These are phyloP conservation scores for Pythium volutum DNA, from an alignment of 352 stramenopile genomes.

Conservation along the genomic window DNA sequence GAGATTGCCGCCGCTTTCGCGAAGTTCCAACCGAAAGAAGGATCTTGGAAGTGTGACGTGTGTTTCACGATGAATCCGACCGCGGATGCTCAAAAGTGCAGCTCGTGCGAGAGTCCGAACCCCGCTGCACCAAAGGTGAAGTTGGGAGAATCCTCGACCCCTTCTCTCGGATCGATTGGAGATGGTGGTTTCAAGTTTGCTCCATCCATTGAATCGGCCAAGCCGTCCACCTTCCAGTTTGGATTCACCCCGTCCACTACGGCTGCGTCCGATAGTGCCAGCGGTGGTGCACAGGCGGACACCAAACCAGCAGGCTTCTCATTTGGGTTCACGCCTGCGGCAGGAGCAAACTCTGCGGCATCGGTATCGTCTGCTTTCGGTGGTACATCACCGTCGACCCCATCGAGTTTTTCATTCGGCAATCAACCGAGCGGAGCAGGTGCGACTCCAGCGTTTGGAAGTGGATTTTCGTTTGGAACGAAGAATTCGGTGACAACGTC, in stretches of 20 bases:
- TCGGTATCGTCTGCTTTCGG: conserved; percentile 7
- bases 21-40: conserved; percentile 49
- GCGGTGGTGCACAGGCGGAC: neutral
- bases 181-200: conserved; percentile 40
- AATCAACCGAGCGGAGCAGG: neutral
- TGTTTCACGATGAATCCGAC: conserved; percentile 49
- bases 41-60: conserved; percentile 53
- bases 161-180: conserved; percentile 35
- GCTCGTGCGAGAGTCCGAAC: conserved; percentile 46
- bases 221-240: conserved; percentile 16
- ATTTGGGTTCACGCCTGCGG: conserved; percentile 9
- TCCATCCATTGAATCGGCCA: conserved; percentile 2
- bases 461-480: conserved; percentile 12
- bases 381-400: neutral
- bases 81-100: conserved; percentile 37
- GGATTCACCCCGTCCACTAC: conserved; percentile 2
- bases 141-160: conserved; percentile 8
- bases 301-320: conserved; percentile 11
- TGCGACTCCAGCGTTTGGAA: neutral
- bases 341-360: conserved; percentile 1
- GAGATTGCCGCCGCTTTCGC: conserved; percentile 47
- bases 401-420: conserved; percentile 43
- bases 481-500: neutral
- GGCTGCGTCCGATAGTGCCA: neutral
- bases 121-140: conserved; percentile 36